phyloP scores from a whole-genome alignment of 352 stramenopile species.

The Detonula confervacea region DNA sequence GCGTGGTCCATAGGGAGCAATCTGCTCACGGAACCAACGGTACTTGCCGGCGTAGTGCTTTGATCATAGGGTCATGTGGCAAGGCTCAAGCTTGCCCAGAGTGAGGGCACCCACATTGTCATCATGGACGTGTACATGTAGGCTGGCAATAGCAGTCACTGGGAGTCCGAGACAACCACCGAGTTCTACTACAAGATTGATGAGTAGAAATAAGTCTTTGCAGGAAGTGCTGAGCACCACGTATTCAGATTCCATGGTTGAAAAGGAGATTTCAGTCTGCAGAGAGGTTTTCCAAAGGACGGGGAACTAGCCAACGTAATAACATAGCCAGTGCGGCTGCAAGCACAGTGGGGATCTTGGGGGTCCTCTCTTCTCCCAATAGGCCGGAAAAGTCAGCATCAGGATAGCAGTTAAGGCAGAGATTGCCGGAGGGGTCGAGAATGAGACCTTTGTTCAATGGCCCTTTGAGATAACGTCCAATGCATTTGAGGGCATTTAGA shows the following conservation, averaged over 20 bases:
- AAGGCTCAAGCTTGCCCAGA: slow-evolving; percentile 22
- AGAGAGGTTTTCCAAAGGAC: slow-evolving; percentile 35
- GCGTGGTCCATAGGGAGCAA: background rate
- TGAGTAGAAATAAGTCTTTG: slow-evolving; percentile 12
- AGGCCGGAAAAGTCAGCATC: slow-evolving; percentile 12
- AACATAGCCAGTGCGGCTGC: slow-evolving; percentile 34
- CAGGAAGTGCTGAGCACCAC: background rate
- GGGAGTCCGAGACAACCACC: background rate
- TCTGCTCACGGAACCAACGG: slow-evolving; percentile 57
- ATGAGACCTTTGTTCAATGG: background rate
- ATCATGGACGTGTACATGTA: background rate
- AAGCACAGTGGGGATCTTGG: slow-evolving; percentile 11
- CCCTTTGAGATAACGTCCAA: background rate
- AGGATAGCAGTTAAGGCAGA: slow-evolving; percentile 14
- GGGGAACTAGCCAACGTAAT: slow-evolving; percentile 30
- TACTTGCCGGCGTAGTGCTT: slow-evolving; percentile 61
- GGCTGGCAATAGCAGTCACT: background rate
- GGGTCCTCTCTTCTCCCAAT: slow-evolving; percentile 9
- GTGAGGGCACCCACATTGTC: slow-evolving; percentile 13
- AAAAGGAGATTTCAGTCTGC: slow-evolving; percentile 25
- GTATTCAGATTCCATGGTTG: slow-evolving; percentile 20
- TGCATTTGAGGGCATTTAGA: background rate
- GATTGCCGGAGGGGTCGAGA: background rate
- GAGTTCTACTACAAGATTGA: slow-evolving; percentile 1
- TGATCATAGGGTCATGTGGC: slow-evolving; percentile 41